phyloP scores from a whole-genome alignment of 1,139 yeast species.

The Debaryomyces coudertii region DNA sequence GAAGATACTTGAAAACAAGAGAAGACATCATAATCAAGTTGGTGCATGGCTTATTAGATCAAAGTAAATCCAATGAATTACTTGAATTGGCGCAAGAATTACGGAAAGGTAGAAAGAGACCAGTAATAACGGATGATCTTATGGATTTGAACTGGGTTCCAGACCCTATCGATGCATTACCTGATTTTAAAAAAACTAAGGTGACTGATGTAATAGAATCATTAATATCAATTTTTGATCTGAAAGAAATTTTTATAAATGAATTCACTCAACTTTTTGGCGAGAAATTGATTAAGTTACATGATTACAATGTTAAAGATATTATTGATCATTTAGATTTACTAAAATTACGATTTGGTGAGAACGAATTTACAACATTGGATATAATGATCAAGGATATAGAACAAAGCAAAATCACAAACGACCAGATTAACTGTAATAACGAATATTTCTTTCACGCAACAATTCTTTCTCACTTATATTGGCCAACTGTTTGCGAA shows the following conservation, averaged over 20 bases:
- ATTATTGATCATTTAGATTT: conserved; percentile 50
- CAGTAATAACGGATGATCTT: conserved; percentile 34
- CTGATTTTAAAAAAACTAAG: conserved; percentile 73
- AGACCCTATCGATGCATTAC: conserved; percentile 90
- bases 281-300: conserved; percentile 53
- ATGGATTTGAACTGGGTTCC: conserved; percentile 74
- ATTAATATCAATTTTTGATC: conserved; percentile 74
- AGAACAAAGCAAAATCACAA: conserved; percentile 49
- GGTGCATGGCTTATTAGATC: conserved; percentile 71
- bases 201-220: conserved; percentile 73
- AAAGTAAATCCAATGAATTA: conserved; percentile 42
- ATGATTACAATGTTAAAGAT: conserved; percentile 48
- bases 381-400: conserved; percentile 89
- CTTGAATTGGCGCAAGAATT: conserved; percentile 60
- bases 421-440: conserved; percentile 26
- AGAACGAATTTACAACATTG: conserved; percentile 61
- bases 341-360: conserved; percentile 69
- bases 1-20: conserved; percentile 67
- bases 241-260: conserved; percentile 70
- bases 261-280: conserved; percentile 75
- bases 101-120: conserved; percentile 22
- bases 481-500: conserved; percentile 55
- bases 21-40: conserved; percentile 72
- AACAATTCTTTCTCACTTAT: conserved; percentile 46
- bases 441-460: conserved; percentile 31